Conservation (phyloP, 2,329 filamentous ascomycete genomes). For the Epicoccum nigrum region DNA sequence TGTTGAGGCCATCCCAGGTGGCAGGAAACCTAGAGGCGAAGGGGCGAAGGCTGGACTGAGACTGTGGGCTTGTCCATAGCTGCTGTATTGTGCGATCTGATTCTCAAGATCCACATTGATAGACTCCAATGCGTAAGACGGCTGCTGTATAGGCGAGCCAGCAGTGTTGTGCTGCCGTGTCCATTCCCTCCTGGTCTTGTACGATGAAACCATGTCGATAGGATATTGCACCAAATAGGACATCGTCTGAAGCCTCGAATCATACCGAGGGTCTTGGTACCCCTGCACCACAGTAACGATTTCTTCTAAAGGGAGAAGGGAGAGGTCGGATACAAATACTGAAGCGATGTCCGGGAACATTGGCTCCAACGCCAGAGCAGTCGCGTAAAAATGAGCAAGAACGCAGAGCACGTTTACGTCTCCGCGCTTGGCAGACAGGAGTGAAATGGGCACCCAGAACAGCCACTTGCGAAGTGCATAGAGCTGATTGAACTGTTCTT, state of each 20-base stretch:
- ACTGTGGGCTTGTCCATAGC: slow-evolving; percentile 48
- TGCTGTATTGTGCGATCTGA: slow-evolving; percentile 50
- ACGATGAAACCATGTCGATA: slow-evolving; percentile 50
- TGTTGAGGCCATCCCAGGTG: slow-evolving; percentile 40
- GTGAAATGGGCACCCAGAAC: slow-evolving; percentile 90
- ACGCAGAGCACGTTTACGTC: slow-evolving; percentile 81
- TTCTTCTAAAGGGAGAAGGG: slow-evolving; percentile 81
- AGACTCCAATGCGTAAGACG: slow-evolving; percentile 46
- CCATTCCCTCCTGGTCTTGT: slow-evolving; percentile 51
- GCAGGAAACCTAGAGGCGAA: slow-evolving; percentile 51
- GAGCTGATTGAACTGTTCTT: slow-evolving; percentile 87
- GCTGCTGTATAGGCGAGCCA: slow-evolving; percentile 43
- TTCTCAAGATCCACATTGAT: slow-evolving; percentile 50
- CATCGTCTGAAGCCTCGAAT: slow-evolving; percentile 51
- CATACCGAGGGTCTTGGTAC: slow-evolving; percentile 49
- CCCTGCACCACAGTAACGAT: slow-evolving; percentile 76
- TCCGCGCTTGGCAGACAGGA: slow-evolving; percentile 76
- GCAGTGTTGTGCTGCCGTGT: slow-evolving; percentile 44
- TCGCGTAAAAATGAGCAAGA: slow-evolving; percentile 89
- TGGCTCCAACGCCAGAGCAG: slow-evolving; percentile 84
- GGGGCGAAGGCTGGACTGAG: slow-evolving; percentile 59
- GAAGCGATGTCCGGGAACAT: slow-evolving; percentile 91
- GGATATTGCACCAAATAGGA: slow-evolving; percentile 56
- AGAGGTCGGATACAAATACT: slow-evolving; percentile 73
- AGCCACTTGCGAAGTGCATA: slow-evolving; percentile 90